phyloP scores from a whole-genome alignment of 2,329 filamentous ascomycete species.

The Beauveria scarabaeidicola region DNA sequence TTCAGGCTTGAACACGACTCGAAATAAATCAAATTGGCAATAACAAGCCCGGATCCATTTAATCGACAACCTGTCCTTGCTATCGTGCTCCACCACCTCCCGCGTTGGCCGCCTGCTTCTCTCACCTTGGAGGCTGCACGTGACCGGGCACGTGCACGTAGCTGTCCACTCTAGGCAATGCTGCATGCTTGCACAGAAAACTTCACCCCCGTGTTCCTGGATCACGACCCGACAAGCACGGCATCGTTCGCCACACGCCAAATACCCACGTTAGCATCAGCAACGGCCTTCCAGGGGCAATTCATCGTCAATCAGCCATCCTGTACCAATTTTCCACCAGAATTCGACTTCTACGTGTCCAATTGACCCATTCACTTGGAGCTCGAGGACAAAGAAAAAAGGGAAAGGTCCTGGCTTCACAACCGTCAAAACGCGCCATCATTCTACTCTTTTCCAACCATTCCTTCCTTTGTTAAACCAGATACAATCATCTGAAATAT shows the following conservation, averaged over 20 bases:
- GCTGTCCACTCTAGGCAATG: constrained; percentile 8
- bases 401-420: not conserved
- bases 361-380: constrained; percentile 10
- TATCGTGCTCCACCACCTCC: not conserved
- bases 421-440: not conserved
- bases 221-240: not conserved
- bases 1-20: not conserved
- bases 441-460: no score
- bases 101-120: not conserved
- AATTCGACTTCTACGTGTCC: not conserved
- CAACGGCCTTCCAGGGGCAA: not conserved
- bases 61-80: not conserved
- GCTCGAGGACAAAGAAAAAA: not conserved
- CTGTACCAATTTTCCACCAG: not conserved
- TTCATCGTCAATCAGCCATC: not conserved
- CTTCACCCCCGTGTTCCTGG: constrained; percentile 8
- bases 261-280: not conserved
- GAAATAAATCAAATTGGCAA: not conserved
- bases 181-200: constrained; percentile 11
- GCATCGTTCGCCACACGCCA: not conserved
- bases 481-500: no score
- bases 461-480: no score
- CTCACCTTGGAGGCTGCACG: not conserved
- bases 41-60: not conserved
- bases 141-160: constrained; percentile 1